Conservation (phyloP, 495 filamentous ascomycete genomes). For the Xylaria venustula region DNA sequence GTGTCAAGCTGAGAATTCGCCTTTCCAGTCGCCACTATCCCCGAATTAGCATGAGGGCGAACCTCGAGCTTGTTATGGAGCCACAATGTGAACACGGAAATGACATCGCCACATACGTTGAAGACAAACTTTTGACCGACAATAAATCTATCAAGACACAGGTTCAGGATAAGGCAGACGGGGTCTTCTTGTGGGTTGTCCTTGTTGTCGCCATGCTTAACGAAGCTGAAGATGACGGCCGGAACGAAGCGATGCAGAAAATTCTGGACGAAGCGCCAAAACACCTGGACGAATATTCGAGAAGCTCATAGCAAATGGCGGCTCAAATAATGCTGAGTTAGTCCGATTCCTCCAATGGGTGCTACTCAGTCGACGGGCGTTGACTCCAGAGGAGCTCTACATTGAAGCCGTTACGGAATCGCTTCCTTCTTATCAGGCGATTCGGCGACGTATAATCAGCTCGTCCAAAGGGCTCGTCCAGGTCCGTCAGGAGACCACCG, state of each 20-base stretch:
- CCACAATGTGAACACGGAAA: neutral
- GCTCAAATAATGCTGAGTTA: constrained; percentile 2
- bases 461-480: constrained; percentile 20
- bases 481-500: neutral
- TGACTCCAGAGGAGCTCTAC: constrained; percentile 15
- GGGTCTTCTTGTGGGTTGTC: constrained; percentile 37
- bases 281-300: constrained; percentile 9
- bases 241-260: constrained; percentile 6
- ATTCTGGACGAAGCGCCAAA: neutral
- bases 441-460: constrained; percentile 18
- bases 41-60: constrained; percentile 20
- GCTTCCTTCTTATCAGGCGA: neutral
- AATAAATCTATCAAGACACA: constrained; percentile 2
- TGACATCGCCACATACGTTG: neutral
- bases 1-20: constrained; percentile 24
- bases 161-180: constrained; percentile 5
- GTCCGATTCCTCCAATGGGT: constrained; percentile 16
- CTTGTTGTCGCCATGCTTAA: constrained; percentile 33
- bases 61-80: constrained; percentile 6
- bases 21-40: constrained; percentile 36
- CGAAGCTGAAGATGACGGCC: constrained; percentile 28
- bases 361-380: neutral
- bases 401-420: neutral
- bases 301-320: neutral
- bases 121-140: neutral